These are phyloP conservation scores for Tribonema minus DNA, from an alignment of 108 stramenopile genomes.

Conservation along the genomic window DNA sequence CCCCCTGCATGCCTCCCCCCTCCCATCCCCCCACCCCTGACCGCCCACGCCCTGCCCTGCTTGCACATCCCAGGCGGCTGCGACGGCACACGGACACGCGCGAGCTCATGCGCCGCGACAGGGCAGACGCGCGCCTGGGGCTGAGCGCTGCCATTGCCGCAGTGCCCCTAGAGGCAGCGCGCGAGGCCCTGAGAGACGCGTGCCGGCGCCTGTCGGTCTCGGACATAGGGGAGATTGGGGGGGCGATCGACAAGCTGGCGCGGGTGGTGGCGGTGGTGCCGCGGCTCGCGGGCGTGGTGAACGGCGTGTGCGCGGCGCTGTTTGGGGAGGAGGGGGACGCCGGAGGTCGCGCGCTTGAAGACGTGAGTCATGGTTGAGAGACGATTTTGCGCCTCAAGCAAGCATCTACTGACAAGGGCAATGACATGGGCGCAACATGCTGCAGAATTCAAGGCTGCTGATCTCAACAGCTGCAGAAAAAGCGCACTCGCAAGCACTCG, in stretches of 20 bases:
- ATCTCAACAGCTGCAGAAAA: too few relatives aligned
- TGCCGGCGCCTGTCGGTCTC: not conserved
- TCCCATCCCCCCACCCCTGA: too few relatives aligned
- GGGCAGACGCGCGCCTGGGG: not conserved
- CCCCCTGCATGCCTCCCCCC: too few relatives aligned
- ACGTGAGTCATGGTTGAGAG: not conserved
- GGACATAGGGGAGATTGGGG: not conserved
- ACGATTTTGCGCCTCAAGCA: not conserved
- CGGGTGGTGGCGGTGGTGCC: not conserved
- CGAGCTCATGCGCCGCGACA: not conserved
- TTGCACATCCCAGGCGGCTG: not conserved
- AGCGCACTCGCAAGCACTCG: not conserved
- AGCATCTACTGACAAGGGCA: not conserved
- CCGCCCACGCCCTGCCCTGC: too few relatives aligned
- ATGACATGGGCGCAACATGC: not conserved
- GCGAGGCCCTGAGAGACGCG: not conserved
- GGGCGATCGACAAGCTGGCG: not conserved
- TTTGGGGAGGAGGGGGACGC: not conserved
- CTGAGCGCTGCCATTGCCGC: not conserved
- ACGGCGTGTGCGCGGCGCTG: not conserved
- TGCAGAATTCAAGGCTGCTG: not conserved
- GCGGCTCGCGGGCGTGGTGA: not conserved
- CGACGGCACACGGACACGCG: not conserved
- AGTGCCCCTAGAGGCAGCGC: not conserved
- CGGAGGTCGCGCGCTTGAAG: not conserved